These are phyloP conservation scores for Vigna mungo DNA, from an alignment of 306 rosid genomes.

Conservation along the genomic window DNA sequence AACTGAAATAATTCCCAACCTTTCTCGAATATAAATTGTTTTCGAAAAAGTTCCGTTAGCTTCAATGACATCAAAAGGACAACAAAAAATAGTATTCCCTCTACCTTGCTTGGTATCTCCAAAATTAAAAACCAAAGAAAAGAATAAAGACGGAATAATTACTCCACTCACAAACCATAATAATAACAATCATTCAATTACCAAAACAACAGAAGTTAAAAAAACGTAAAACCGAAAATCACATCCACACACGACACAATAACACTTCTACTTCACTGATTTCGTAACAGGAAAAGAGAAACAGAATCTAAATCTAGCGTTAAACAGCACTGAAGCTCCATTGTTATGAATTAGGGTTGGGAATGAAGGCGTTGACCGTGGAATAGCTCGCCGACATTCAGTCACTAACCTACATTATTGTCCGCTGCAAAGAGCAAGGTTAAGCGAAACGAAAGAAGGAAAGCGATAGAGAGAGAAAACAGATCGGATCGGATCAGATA, in stretches of 20 bases:
- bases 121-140: slow-evolving; percentile 27
- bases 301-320: slow-evolving; percentile 23
- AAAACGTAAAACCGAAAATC: slow-evolving; percentile 15
- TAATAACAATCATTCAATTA: slow-evolving; percentile 31
- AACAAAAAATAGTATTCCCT: not conserved
- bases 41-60: slow-evolving; percentile 10
- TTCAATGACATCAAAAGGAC: not conserved
- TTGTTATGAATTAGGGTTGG: slow-evolving; percentile 42
- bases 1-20: slow-evolving; percentile 27
- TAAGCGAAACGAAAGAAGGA: not conserved
- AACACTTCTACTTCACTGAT: not conserved
- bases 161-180: slow-evolving; percentile 30
- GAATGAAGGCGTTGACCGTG: slow-evolving; percentile 48
- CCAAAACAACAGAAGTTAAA: slow-evolving; percentile 24
- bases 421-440: not conserved
- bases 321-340: slow-evolving; percentile 26
- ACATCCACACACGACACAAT: not conserved
- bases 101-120: not conserved
- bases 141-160: slow-evolving; percentile 15
- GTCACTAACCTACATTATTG: slow-evolving; percentile 37
- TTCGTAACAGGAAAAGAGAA: not conserved
- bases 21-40: slow-evolving; percentile 15
- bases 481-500: slow-evolving; percentile 78
- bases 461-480: slow-evolving; percentile 34
- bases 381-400: slow-evolving; percentile 38